These are phyloP conservation scores for Monosporozyma aquatica DNA, from an alignment of 805 yeast species.

Conservation along the genomic window DNA sequence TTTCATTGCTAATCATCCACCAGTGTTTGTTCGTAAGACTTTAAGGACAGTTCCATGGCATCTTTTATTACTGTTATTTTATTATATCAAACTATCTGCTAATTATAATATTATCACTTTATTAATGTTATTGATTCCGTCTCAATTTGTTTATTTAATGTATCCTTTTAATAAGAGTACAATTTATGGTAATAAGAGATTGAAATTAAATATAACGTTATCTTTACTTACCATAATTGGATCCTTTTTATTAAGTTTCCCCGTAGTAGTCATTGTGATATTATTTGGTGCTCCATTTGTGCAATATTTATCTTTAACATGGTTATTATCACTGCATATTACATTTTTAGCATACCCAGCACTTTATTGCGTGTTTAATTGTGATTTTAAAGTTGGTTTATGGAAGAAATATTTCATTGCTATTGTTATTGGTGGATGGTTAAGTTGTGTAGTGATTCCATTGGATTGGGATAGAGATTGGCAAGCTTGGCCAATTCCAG, in stretches of 20 bases:
- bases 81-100: slow-evolving; percentile 24
- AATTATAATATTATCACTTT: slow-evolving; percentile 23
- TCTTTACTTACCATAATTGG: slow-evolving; percentile 20
- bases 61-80: slow-evolving; percentile 28
- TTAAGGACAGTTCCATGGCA: slow-evolving; percentile 27
- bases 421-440: slow-evolving; percentile 65
- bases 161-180: slow-evolving; percentile 29
- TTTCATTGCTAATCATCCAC: slow-evolving; percentile 21
- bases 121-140: slow-evolving; percentile 23
- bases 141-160: slow-evolving; percentile 31
- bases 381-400: slow-evolving; percentile 42
- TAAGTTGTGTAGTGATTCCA: slow-evolving; percentile 90
- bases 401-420: slow-evolving; percentile 30
- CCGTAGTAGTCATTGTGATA: slow-evolving; percentile 34
- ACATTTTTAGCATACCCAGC: slow-evolving; percentile 56
- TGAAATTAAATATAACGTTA: slow-evolving; percentile 24
- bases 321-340: slow-evolving; percentile 51
- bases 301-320: slow-evolving; percentile 44
- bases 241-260: slow-evolving; percentile 19
- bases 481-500: slow-evolving; percentile 93
- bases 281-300: slow-evolving; percentile 77
- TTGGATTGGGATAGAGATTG: slow-evolving; percentile 96
- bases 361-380: slow-evolving; percentile 45
- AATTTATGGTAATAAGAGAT: slow-evolving; percentile 27
- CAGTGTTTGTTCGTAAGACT: slow-evolving; percentile 28